Percentiles rank a stretch among this genome's conserved stretches.
Conservation (phyloP, 2,329 filamentous ascomycete genomes). For the Sporothrix luriei region DNA sequence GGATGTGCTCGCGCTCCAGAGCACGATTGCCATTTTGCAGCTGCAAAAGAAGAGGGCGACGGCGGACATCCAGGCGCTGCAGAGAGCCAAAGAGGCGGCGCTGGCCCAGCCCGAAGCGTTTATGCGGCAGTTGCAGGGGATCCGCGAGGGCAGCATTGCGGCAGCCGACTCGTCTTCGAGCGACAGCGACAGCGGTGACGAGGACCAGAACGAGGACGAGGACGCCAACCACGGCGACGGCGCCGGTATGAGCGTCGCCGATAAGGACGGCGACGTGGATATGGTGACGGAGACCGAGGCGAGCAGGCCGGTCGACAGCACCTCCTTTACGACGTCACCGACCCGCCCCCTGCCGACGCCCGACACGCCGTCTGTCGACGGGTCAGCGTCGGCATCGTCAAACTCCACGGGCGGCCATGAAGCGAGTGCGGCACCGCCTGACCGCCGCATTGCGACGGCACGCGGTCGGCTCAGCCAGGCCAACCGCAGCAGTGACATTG, state of each 20-base stretch:
- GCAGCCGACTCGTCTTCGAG: slow-evolving; percentile 41
- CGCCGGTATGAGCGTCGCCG: not conserved
- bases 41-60: slow-evolving; percentile 78
- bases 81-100: slow-evolving; percentile 70
- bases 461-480: not conserved
- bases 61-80: slow-evolving; percentile 71
- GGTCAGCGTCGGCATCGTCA: not conserved
- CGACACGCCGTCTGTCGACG: not conserved
- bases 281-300: not conserved
- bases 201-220: slow-evolving; percentile 40
- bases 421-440: not conserved
- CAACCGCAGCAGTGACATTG: not conserved
- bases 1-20: slow-evolving; percentile 83
- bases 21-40: slow-evolving; percentile 83
- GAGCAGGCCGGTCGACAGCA: not conserved
- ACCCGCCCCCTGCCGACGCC: not conserved
- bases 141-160: slow-evolving; percentile 45
- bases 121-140: slow-evolving; percentile 65
- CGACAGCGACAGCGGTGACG: slow-evolving; percentile 41
- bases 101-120: slow-evolving; percentile 72
- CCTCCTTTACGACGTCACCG: not conserved
- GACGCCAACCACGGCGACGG: not conserved
- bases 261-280: slow-evolving; percentile 26
- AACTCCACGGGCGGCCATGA: not conserved
- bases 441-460: not conserved